Base-by-base conservation (phyloP, 129 eudicot species). In the Sambucus nigra region DNA sequence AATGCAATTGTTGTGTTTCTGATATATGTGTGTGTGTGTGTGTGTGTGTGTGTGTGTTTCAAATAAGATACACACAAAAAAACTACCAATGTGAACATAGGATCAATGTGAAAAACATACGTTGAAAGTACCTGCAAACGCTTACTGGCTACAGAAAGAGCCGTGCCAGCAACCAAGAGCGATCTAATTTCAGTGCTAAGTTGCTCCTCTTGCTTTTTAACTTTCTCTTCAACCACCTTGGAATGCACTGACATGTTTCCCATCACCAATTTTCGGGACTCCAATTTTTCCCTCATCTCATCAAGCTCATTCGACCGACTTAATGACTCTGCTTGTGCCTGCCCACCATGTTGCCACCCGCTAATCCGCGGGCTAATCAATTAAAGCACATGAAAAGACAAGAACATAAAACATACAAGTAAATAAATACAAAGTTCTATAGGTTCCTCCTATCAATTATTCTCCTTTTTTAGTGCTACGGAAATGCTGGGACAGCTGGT, bases 211-310 rank as follows among this genome's bases (percentile, higher is more conserved):
- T 86, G 93, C 64, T 74, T 92, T 66, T 84, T 82, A 25, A 77
- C 69, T 61, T 82, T 84, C 70, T 86, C 99, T 75, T 82, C 73
- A 28, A 80, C 78, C 54, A 86, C 96, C 70, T 92, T 92, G 7
- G 94, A 76, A 27, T 73, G 77, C 96, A 92, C 77, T 40, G 84
- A 76, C 78, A 70, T 77, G 77, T 75, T 88, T 45, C 94, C 96
- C 96, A 83, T 83, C 50, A 80, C 79, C 75, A 80, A 61, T 48
- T 88, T 72, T 38, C 83, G 76, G 53, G 80, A 75, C 61, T 88
- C 94, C 79, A 88, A 60, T 55, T 72, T 73, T 64, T 88, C 89
- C 21, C 71, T 79, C 86, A 88, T 83, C 75, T 76, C 88, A 73
- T 87, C 88, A 46, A 87, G 86, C 75, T 79, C 68, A 66, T 87